Percentiles rank a stretch among this genome's conserved stretches.
Conservation (phyloP, 106 monocot species). For the Platanthera zijinensis region DNA sequence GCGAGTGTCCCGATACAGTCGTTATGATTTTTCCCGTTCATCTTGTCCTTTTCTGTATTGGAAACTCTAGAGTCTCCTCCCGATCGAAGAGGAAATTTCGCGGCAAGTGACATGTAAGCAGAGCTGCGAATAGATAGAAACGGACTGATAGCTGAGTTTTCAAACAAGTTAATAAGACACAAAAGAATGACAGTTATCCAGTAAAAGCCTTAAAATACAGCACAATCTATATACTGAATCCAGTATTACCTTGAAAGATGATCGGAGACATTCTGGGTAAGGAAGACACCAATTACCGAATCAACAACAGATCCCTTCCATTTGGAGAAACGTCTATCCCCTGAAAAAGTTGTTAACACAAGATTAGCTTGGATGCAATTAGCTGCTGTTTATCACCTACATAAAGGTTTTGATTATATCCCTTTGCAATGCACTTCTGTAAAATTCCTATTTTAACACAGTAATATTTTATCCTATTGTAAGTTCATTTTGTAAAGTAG, state of each 20-base stretch:
- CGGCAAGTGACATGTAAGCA: constrained; percentile 73
- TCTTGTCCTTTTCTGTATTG: constrained; percentile 5
- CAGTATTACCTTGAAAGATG: constrained; percentile 56
- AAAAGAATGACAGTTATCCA: background rate
- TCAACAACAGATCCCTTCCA: constrained; percentile 80
- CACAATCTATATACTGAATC: constrained; percentile 1
- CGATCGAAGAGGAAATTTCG: constrained; percentile 49
- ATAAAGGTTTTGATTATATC: background rate
- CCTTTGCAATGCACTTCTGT: background rate
- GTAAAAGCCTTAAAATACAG: background rate
- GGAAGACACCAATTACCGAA: constrained; percentile 63
- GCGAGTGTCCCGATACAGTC: constrained; percentile 1
- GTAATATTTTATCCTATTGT: background rate
- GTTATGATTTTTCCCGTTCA: background rate
- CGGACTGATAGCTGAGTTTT: background rate
- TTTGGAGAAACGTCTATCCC: constrained; percentile 49
- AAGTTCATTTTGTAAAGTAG: background rate
- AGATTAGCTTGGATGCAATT: background rate
- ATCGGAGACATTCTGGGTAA: constrained; percentile 72
- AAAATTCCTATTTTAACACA: background rate
- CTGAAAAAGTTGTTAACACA: constrained; percentile 17
- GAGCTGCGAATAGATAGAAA: constrained; percentile 38
- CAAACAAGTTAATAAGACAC: background rate
- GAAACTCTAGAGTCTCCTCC: background rate
- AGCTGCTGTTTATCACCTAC: background rate